These are phyloP conservation scores for Priceomyces carsonii DNA, from an alignment of 805 yeast genomes.

Conservation along the genomic window DNA sequence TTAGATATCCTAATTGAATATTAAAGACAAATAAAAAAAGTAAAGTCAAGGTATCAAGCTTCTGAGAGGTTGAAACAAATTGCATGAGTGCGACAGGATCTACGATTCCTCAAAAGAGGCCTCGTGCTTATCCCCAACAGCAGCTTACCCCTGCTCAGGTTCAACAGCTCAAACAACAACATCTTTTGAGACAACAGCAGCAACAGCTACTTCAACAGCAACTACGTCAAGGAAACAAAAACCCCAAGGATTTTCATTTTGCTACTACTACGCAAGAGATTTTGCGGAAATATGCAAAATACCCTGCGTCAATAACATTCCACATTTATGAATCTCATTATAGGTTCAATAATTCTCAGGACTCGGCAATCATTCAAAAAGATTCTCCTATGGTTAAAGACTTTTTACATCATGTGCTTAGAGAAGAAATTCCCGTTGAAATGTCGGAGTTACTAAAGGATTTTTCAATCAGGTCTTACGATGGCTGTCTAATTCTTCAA, in stretches of 20 bases:
- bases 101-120: constrained; percentile 5
- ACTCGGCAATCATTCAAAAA: constrained; percentile 76
- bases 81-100: constrained; percentile 3
- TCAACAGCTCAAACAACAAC: constrained; percentile 21
- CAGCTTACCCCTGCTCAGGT: constrained; percentile 22
- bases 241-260: constrained; percentile 47
- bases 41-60: too few relatives aligned
- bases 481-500: constrained; percentile 84
- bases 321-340: constrained; percentile 92
- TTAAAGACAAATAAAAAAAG: background rate
- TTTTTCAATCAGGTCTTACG: constrained; percentile 80
- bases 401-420: constrained; percentile 75
- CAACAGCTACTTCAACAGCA: constrained; percentile 23
- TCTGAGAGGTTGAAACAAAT: too few relatives aligned
- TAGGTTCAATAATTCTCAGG: constrained; percentile 84
- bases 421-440: constrained; percentile 85
- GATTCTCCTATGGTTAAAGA: constrained; percentile 74
- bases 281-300: constrained; percentile 70
- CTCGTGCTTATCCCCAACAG: constrained; percentile 24
- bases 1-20: too few relatives aligned
- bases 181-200: constrained; percentile 13
- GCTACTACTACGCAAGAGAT: constrained; percentile 74
- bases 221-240: constrained; percentile 20
- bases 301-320: constrained; percentile 80
- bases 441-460: constrained; percentile 88